These are phyloP conservation scores for Aspergillus floridensis DNA, from an alignment of 2,329 filamentous ascomycete species.

Conservation along the genomic window DNA sequence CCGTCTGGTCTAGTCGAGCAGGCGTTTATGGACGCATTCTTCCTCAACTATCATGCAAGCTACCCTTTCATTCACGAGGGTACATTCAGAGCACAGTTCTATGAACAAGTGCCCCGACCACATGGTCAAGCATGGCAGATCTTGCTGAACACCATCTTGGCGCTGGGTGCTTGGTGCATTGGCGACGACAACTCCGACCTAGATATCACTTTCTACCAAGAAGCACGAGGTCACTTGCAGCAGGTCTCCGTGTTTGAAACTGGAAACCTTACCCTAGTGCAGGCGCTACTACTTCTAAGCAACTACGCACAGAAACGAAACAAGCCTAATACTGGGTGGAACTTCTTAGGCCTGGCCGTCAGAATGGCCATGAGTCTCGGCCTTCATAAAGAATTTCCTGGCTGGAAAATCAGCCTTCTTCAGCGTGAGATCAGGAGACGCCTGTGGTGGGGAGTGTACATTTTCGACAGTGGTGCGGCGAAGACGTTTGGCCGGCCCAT, in stretches of 20 bases:
- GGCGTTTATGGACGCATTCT: constrained; percentile 47
- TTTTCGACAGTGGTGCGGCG: constrained; percentile 51
- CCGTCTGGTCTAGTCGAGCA: constrained; percentile 41
- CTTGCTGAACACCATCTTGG: constrained; percentile 46
- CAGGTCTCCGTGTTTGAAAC: constrained; percentile 48
- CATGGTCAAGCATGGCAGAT: constrained; percentile 46
- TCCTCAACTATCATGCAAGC: constrained; percentile 46
- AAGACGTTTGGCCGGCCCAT: constrained; percentile 52
- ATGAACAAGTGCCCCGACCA: constrained; percentile 44
- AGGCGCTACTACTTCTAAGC: constrained; percentile 47
- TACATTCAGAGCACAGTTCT: constrained; percentile 48
- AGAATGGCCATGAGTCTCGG: constrained; percentile 52
- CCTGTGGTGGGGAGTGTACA: constrained; percentile 45
- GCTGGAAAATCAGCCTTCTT: constrained; percentile 46
- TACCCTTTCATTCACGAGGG: constrained; percentile 51
- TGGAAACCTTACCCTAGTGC: constrained; percentile 50
- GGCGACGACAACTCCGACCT: constrained; percentile 42
- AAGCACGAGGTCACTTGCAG: constrained; percentile 47
- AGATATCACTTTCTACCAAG: constrained; percentile 48
- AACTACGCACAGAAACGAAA: constrained; percentile 53
- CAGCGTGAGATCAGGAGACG: constrained; percentile 43
- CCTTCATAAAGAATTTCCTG: constrained; percentile 51
- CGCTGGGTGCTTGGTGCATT: constrained; percentile 47
- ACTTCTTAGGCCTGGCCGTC: constrained; percentile 49
- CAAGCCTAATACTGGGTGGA: constrained; percentile 52